These are phyloP conservation scores for Musa itinerans DNA, from an alignment of 176 grass and related monocot genomes.

Conservation along the genomic window DNA sequence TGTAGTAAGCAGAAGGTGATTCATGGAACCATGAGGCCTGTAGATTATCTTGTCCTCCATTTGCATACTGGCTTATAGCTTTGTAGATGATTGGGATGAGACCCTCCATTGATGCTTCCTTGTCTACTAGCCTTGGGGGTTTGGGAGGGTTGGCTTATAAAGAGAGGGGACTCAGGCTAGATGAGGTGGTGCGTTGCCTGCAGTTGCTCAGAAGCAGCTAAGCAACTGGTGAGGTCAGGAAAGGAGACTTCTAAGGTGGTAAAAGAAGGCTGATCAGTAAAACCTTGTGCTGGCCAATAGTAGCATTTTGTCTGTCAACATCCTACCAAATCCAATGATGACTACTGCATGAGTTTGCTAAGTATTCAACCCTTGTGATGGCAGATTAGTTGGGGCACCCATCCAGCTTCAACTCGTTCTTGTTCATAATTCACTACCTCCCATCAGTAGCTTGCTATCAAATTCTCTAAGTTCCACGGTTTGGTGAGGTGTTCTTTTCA, in stretches of 20 bases:
- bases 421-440: background rate
- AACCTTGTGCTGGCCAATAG: no score
- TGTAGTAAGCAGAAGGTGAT: background rate
- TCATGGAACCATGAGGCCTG: background rate
- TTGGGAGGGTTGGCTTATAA: no score
- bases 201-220: no score
- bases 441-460: background rate
- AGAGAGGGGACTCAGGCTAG: background rate
- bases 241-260: background rate
- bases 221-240: background rate
- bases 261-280: no score
- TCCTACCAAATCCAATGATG: background rate
- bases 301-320: background rate
- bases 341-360: background rate
- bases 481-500: background rate
- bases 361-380: background rate
- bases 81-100: constrained; percentile 85
- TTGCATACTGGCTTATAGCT: constrained; percentile 50
- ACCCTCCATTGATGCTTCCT: constrained; percentile 1
- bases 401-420: background rate
- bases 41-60: background rate
- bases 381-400: background rate
- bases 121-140: no score
- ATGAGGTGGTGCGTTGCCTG: background rate
- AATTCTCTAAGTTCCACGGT: background rate